Conservation (phyloP, 768 basidiomycete species). For the Pleurotus ostreatus region DNA sequence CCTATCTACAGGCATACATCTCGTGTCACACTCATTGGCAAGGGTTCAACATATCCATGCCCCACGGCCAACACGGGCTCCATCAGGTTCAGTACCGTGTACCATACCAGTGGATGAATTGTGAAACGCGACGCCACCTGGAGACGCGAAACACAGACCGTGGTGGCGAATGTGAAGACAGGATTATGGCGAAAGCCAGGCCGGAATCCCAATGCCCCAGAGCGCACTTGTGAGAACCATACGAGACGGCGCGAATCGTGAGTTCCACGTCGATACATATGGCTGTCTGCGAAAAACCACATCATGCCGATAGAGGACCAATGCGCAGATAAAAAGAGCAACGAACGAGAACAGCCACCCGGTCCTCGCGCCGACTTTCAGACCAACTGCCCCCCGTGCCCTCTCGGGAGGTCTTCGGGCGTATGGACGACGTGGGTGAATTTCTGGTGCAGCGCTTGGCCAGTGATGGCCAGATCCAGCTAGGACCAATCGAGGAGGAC, state of each 20-base stretch:
- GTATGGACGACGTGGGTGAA: slow-evolving; percentile 13
- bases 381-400: slow-evolving; percentile 26
- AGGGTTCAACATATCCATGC: too few species aligned
- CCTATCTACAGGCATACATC: too few species aligned
- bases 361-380: slow-evolving; percentile 56
- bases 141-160: not conserved
- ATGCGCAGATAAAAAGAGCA: slow-evolving; percentile 5
- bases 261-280: not conserved
- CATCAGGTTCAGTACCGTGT: too few species aligned
- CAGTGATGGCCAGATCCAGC: slow-evolving; percentile 56
- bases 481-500: slow-evolving; percentile 60
- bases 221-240: not conserved
- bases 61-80: too few species aligned
- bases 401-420: slow-evolving; percentile 4
- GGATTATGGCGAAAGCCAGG: not conserved
- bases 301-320: slow-evolving; percentile 8
- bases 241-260: not conserved
- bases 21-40: too few species aligned
- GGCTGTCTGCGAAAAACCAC: not conserved
- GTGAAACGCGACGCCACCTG: not conserved
- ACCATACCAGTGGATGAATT: not conserved
- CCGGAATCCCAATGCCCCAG: not conserved
- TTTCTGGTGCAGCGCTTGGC: slow-evolving; percentile 70
- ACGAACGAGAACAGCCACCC: slow-evolving; percentile 27
- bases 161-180: not conserved